Evolutionary conservation across 2,329 filamentous ascomycete species (phyloP).

Genomic region (Ceratocystis alfenasii): DNA sequence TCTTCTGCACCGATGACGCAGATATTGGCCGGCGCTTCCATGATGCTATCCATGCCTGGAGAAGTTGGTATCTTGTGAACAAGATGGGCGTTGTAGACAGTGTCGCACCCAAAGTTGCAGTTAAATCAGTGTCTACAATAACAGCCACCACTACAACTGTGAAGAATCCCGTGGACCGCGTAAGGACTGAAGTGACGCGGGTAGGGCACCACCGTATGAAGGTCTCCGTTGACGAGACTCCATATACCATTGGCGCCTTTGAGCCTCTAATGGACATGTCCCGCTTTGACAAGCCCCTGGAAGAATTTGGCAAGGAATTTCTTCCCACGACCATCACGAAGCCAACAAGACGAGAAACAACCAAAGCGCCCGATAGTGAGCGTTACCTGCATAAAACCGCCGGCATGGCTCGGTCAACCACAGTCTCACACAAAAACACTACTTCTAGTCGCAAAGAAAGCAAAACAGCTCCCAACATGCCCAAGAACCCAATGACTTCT

Average conservation of each 20-base stretch:
- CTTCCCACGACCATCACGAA: slow-evolving; percentile 23
- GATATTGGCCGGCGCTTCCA: slow-evolving; percentile 57
- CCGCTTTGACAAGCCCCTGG: slow-evolving; percentile 43
- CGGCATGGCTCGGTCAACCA: slow-evolving; percentile 8
- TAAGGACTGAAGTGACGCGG: slow-evolving; percentile 12
- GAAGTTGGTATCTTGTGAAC: slow-evolving; percentile 82
- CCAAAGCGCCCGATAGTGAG: slow-evolving; percentile 15
- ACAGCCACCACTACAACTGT: background rate
- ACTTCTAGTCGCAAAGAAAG: slow-evolving; percentile 19
- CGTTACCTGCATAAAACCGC: slow-evolving; percentile 5
- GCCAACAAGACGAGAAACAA: slow-evolving; percentile 12
- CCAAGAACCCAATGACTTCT: background rate
- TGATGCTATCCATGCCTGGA: slow-evolving; percentile 62
- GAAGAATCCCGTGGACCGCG: background rate
- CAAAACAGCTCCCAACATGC: background rate
- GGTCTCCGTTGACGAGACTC: slow-evolving; percentile 38
- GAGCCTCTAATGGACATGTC: slow-evolving; percentile 54
- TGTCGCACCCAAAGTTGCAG: slow-evolving; percentile 20
- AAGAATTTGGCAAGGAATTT: slow-evolving; percentile 39
- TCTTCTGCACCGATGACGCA: slow-evolving; percentile 71
- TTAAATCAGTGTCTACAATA: background rate
- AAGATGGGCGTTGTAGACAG: slow-evolving; percentile 40
- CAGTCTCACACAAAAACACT: slow-evolving; percentile 15
- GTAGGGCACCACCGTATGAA: slow-evolving; percentile 30
- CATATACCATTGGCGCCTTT: slow-evolving; percentile 55